Percentiles rank a stretch among this genome's conserved stretches.
phyloP scores from a whole-genome alignment of 805 yeast species.

The Priceomyces medius region DNA sequence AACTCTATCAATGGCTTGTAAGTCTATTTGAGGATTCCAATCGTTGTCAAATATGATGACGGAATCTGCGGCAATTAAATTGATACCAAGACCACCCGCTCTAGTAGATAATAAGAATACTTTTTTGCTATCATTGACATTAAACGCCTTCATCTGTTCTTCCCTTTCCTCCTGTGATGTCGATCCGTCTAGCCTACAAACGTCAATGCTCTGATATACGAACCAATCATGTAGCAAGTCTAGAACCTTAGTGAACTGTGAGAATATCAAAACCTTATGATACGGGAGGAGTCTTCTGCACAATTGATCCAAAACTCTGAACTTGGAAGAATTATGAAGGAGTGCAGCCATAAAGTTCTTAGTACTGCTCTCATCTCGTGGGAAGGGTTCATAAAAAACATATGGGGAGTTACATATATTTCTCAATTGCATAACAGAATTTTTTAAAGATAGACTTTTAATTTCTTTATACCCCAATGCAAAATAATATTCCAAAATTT shows the following conservation, averaged over 20 bases:
- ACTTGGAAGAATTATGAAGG: slow-evolving; percentile 66
- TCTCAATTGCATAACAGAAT: slow-evolving; percentile 79
- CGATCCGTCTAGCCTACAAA: slow-evolving; percentile 75
- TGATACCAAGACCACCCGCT: slow-evolving; percentile 94
- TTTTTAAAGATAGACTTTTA: slow-evolving; percentile 47
- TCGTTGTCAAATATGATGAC: slow-evolving; percentile 90
- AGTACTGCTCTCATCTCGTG: slow-evolving; percentile 34
- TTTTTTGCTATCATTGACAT: slow-evolving; percentile 20
- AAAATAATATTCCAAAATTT: slow-evolving; percentile 14
- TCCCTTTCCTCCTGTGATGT: slow-evolving; percentile 66
- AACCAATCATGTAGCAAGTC: slow-evolving; percentile 80
- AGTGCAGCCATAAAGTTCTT: slow-evolving; percentile 27
- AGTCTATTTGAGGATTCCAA: slow-evolving; percentile 96
- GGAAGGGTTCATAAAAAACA: slow-evolving; percentile 73
- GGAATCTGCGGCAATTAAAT: slow-evolving; percentile 82
- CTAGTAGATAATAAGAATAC: slow-evolving; percentile 83
- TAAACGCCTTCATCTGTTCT: slow-evolving; percentile 56
- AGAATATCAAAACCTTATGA: slow-evolving; percentile 78
- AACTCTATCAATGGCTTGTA: slow-evolving; percentile 94
- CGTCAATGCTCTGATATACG: slow-evolving; percentile 41
- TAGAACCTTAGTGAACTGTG: slow-evolving; percentile 83
- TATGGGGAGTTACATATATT: slow-evolving; percentile 85
- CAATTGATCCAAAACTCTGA: slow-evolving; percentile 67
- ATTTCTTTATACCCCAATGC: slow-evolving; percentile 23
- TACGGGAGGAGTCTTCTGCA: slow-evolving; percentile 48